Base-by-base conservation (phyloP, 805 yeast species). In the Suhomyces xylopsoci region DNA sequence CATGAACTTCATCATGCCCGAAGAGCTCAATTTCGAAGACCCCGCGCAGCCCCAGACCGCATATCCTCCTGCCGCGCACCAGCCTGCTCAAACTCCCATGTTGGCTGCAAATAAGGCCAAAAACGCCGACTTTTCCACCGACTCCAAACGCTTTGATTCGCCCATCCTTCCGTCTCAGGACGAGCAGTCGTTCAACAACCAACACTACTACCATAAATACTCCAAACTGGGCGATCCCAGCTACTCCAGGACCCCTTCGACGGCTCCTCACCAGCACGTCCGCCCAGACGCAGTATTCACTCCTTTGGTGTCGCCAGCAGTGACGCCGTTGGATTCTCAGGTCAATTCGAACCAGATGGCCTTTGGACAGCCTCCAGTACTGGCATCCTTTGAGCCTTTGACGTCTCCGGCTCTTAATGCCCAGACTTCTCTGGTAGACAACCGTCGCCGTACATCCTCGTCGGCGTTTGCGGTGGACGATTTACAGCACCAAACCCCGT, bases 221-320 rank as follows among this genome's bases (percentile, higher is more conserved):
- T 50, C 48, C 45, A 41, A 38, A 7, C 38, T 20, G 50, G 15
- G 38, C 44, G 45, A 32, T 9, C 34, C 53, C 9, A 5, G 20
- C 24, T 26, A 36, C 20, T n/a, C 32, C 9, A n/a, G 32, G 17
- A 17, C 24, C 15, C 47, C 36, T 5, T 15, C 47, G n/a, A 20
- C 47, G n/a, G 57, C 63, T 6, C 65, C 58, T 10, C 62, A 47
- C 43, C 69, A 61, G 30, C 73, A 71, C 51, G 75, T 81, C 2
- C 68, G 83, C 44, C 83, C 86, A 1, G 85, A 82, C 54, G 81
- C 81, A 48, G 81, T 81, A 5, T 88, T 85, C 67, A 88, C 94
- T 1, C 94, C 96, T 0, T 73, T 88, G 55, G 81, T 85, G 1
- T 85, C 92, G 2, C 96, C 96, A 0, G 85, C 88, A 8, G 87